A percentile compares a stretch with the other conserved stretches of the same genome.
Evolutionary conservation across 768 basidiomycete genomes (phyloP).

Genomic region (Astraeus odoratus): DNA sequence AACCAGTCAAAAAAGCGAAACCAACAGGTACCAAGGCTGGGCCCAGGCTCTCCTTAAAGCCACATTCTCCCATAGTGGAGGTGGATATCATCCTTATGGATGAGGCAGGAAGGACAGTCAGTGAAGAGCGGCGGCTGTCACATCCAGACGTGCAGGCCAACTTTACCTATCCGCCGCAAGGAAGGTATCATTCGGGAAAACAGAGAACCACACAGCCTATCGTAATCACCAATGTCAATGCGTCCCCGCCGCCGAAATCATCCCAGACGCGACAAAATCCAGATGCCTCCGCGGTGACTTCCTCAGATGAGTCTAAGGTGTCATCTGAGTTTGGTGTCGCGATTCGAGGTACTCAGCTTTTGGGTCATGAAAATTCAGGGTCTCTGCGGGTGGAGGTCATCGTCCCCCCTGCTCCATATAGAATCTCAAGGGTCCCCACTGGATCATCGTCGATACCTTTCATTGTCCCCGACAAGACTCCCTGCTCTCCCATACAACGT

Average conservation of each 20-base stretch:
- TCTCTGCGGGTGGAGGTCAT: slow-evolving; percentile 33
- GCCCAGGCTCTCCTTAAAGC: slow-evolving; percentile 26
- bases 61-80: slow-evolving; percentile 44
- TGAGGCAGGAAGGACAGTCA: slow-evolving; percentile 47
- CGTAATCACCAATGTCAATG: slow-evolving; percentile 24
- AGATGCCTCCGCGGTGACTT: slow-evolving; percentile 25
- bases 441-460: slow-evolving; percentile 7
- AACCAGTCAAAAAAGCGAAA: slow-evolving; percentile 18
- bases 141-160: slow-evolving; percentile 37
- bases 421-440: slow-evolving; percentile 9
- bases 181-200: slow-evolving; percentile 7
- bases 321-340: slow-evolving; percentile 13
- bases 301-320: slow-evolving; percentile 45
- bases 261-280: slow-evolving; percentile 9
- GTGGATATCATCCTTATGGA: slow-evolving; percentile 67
- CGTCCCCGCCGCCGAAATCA: slow-evolving; percentile 12
- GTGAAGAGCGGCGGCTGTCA: slow-evolving; percentile 55
- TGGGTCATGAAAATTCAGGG: slow-evolving; percentile 13
- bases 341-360: slow-evolving; percentile 3
- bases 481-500: slow-evolving; percentile 1
- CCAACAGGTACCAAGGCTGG: slow-evolving; percentile 6
- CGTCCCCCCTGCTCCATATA: slow-evolving; percentile 30
- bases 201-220: slow-evolving; percentile 11
- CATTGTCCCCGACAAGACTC: slow-evolving; percentile 4
- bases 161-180: slow-evolving; percentile 5